These are phyloP conservation scores for Penicillium lividum DNA, from an alignment of 495 filamentous ascomycete genomes.

Conservation along the genomic window DNA sequence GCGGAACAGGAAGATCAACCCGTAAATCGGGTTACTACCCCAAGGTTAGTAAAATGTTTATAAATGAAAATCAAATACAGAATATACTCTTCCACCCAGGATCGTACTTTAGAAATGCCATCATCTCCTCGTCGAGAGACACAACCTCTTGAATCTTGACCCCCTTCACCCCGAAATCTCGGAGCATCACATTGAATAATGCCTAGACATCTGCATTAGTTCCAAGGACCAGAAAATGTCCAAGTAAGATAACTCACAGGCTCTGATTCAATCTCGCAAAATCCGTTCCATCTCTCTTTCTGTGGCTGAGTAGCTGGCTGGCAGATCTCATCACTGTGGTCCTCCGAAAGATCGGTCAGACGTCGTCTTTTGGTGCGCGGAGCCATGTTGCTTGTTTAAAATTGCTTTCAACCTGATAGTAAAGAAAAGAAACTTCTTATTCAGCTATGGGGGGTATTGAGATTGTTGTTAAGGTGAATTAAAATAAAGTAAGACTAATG, in stretches of 20 bases:
- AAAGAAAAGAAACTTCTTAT: neutral
- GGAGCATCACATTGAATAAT: slow-evolving; percentile 82
- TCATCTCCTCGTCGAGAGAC: slow-evolving; percentile 65
- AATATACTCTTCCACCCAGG: neutral
- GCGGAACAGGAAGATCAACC: slow-evolving; percentile 80
- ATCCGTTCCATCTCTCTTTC: slow-evolving; percentile 66
- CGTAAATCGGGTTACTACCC: slow-evolving; percentile 68
- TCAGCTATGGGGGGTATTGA: too few species aligned
- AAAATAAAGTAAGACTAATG: neutral
- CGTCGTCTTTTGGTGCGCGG: slow-evolving; percentile 39
- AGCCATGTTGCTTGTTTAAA: slow-evolving; percentile 29
- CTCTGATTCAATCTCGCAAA: slow-evolving; percentile 88
- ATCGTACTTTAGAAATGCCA: slow-evolving; percentile 61
- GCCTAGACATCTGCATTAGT: slow-evolving; percentile 47
- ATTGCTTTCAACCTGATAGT: neutral
- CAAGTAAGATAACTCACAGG: slow-evolving; percentile 56
- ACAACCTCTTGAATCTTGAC: slow-evolving; percentile 80
- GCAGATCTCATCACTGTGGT: slow-evolving; percentile 30
- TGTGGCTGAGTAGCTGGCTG: slow-evolving; percentile 43
- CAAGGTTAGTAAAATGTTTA: slow-evolving; percentile 7
- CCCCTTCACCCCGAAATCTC: slow-evolving; percentile 70
- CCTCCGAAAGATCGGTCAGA: slow-evolving; percentile 19
- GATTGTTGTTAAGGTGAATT: neutral
- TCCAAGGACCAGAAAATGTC: neutral
- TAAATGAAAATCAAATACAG: neutral